These are phyloP conservation scores for Oryza longistaminata DNA, from an alignment of 176 grass and related monocot genomes.

Conservation along the genomic window DNA sequence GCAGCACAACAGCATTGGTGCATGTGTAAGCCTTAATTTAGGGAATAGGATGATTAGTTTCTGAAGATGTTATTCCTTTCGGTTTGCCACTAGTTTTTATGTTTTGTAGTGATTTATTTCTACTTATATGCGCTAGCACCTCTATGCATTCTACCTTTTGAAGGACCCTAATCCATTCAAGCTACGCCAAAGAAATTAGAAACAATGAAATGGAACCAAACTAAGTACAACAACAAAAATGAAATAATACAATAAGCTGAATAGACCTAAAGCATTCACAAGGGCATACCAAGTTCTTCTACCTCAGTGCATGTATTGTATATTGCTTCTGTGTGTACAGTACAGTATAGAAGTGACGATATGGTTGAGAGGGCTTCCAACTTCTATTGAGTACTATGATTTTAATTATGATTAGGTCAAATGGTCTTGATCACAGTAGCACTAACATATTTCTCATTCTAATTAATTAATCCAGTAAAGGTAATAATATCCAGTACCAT, in stretches of 20 bases:
- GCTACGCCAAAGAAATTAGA: not conserved
- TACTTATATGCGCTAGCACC: not conserved
- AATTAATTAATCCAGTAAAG: slow-evolving; percentile 5
- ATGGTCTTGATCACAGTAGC: slow-evolving; percentile 2
- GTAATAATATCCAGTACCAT: not conserved
- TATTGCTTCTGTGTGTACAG: not conserved
- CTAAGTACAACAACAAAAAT: not conserved
- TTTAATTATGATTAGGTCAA: slow-evolving; percentile 9
- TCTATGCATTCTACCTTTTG: not conserved
- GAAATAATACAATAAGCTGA: not conserved
- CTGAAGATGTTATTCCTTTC: not conserved
- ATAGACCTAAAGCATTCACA: slow-evolving; percentile 1
- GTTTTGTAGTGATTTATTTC: not conserved
- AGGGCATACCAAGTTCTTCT: not conserved
- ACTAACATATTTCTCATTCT: not conserved
- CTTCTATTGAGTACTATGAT: not conserved
- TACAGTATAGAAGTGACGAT: not conserved
- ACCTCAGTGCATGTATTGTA: not conserved
- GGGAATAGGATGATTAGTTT: not conserved
- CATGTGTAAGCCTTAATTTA: not conserved
- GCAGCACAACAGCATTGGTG: not conserved
- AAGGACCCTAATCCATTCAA: not conserved
- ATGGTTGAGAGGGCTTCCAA: not conserved
- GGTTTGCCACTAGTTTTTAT: not conserved
- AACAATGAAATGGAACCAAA: slow-evolving; percentile 4